Percentiles rank a stretch among this genome's conserved stretches.
These are phyloP conservation scores for Davidsoniella eucalypti DNA, from an alignment of 2,329 filamentous ascomycete species.

Conservation along the genomic window DNA sequence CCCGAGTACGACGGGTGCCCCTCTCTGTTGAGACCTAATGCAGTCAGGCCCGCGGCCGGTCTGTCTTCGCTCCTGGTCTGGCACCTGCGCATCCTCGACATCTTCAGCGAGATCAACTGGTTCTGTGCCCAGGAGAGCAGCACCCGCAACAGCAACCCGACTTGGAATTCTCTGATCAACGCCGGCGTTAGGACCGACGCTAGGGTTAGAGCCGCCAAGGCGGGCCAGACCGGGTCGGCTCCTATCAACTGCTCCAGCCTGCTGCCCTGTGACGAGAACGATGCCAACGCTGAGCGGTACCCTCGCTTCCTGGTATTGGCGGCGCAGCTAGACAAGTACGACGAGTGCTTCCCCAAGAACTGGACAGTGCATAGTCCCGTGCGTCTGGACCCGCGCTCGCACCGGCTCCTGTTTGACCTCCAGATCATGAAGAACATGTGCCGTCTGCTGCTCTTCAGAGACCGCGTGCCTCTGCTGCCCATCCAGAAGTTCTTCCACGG, in stretches of 20 bases:
- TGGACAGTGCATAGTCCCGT: not conserved
- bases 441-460: slow-evolving; percentile 1
- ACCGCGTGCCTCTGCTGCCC: not conserved
- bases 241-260: not conserved
- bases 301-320: not conserved
- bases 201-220: too few species aligned
- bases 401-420: not conserved
- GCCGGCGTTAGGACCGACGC: too few species aligned
- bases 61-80: not conserved
- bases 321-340: not conserved
- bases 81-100: slow-evolving; percentile 1
- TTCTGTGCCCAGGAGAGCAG: not conserved
- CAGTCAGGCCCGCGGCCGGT: not conserved
- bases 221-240: too few species aligned
- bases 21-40: not conserved
- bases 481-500: not conserved
- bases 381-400: not conserved
- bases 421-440: not conserved
- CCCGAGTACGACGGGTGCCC: not conserved
- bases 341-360: not conserved
- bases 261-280: too few species aligned
- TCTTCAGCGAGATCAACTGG: slow-evolving; percentile 8
- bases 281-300: not conserved
- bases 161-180: too few species aligned
- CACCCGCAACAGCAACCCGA: not conserved